Evolutionary conservation across 75 land plant genomes (phyloP).

Genomic region (Cupressus sempervirens): DNA sequence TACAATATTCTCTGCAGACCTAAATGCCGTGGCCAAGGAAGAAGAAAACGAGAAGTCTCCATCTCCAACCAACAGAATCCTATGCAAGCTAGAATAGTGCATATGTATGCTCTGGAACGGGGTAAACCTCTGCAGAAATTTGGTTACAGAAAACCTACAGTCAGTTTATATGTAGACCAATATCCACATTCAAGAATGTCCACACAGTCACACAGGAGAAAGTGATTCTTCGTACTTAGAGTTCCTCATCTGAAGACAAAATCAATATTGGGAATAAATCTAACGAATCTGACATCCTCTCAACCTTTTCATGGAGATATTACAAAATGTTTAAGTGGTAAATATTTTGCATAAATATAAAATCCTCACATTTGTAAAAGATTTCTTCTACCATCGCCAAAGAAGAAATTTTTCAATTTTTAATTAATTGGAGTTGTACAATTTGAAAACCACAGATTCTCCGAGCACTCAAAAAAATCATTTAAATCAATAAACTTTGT

Average conservation of each 20-base stretch:
- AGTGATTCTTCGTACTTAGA: background rate
- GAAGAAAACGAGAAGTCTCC: conserved; percentile 63
- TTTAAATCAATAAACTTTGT: too few species aligned
- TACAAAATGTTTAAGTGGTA: background rate
- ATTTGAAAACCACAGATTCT: background rate
- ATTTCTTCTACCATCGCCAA: background rate
- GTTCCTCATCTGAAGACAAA: background rate
- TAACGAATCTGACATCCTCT: background rate
- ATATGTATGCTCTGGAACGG: background rate
- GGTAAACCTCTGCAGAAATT: background rate
- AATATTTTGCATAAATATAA: background rate
- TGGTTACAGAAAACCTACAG: background rate
- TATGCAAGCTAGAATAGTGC: conserved; percentile 19
- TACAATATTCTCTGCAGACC: conserved; percentile 32
- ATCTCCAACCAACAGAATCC: conserved; percentile 47
- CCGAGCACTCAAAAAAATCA: background rate
- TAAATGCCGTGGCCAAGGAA: conserved; percentile 28
- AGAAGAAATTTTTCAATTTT: background rate
- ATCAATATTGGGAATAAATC: background rate
- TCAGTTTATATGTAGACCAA: background rate
- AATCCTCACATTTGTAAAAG: background rate
- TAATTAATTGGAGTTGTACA: too few species aligned
- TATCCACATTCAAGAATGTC: background rate
- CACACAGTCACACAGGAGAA: background rate
- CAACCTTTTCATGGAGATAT: background rate